Conservation (phyloP, 129 eudicot species). For the Rutidosis leptorrhynchoides region DNA sequence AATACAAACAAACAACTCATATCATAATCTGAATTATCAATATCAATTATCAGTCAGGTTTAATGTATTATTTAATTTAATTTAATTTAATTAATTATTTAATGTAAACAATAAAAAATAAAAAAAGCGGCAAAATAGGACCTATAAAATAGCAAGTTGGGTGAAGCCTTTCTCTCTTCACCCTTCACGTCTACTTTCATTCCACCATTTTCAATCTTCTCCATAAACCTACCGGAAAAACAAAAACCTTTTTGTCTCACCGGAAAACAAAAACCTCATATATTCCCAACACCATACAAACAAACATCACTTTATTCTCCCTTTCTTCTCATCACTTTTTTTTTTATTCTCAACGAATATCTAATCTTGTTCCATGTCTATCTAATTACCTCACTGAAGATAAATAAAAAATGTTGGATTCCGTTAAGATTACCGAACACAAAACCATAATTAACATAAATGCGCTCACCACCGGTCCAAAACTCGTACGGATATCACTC, state of each 20-base stretch:
- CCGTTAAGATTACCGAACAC: slow-evolving; percentile 59
- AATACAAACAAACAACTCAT: no score
- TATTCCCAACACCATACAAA: slow-evolving; percentile 6
- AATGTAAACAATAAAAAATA: background rate
- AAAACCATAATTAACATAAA: slow-evolving; percentile 38
- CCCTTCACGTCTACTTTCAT: slow-evolving; percentile 24
- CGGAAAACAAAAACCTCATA: slow-evolving; percentile 19
- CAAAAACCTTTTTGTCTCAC: slow-evolving; percentile 9
- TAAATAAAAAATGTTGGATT: slow-evolving; percentile 24
- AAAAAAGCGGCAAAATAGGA: slow-evolving; percentile 8
- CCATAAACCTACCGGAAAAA: background rate
- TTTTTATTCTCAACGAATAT: slow-evolving; percentile 31
- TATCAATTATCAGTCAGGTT: no score
- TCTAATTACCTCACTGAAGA: slow-evolving; percentile 24
- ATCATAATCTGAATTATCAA: no score
- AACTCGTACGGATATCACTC: slow-evolving; percentile 60
- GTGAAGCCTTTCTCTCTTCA: slow-evolving; percentile 35
- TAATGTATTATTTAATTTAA: no score
- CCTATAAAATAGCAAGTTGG: slow-evolving; percentile 53
- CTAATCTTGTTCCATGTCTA: slow-evolving; percentile 50
- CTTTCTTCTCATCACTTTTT: slow-evolving; percentile 21
- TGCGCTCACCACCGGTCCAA: slow-evolving; percentile 10
- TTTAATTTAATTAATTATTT: background rate
- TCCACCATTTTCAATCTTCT: slow-evolving; percentile 4
- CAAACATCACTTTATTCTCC: slow-evolving; percentile 1